These are phyloP conservation scores for Elsinoe arachidis DNA, from an alignment of 2,329 filamentous ascomycete species.

Conservation along the genomic window DNA sequence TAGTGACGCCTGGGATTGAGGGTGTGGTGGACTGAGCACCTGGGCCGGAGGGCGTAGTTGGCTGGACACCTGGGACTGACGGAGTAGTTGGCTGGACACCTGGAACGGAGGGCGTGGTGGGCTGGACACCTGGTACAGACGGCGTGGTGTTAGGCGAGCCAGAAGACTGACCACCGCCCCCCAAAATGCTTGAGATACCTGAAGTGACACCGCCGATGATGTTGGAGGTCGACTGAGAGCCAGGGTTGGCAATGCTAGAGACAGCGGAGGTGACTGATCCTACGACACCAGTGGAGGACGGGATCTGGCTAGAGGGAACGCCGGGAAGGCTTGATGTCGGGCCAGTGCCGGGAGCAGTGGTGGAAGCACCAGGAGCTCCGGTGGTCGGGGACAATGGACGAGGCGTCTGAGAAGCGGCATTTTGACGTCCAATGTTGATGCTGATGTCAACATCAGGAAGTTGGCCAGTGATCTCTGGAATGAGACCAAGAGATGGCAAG, in stretches of 20 bases:
- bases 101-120: not conserved
- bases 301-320: not conserved
- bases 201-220: not conserved
- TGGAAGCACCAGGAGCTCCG: not conserved
- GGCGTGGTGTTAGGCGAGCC: not conserved
- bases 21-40: not conserved
- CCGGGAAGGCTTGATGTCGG: not conserved
- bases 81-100: not conserved
- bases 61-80: not conserved
- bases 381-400: not conserved
- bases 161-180: not conserved
- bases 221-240: not conserved
- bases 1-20: not conserved
- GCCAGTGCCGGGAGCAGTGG: not conserved
- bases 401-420: not conserved
- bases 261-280: not conserved
- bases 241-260: not conserved
- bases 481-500: not conserved
- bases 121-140: not conserved
- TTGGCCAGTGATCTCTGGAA: slow-evolving; percentile 3
- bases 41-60: not conserved
- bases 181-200: not conserved
- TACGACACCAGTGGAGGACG: not conserved
- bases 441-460: slow-evolving; percentile 1
- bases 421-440: not conserved